Percentiles rank a stretch among this genome's conserved stretches.
Conservation (phyloP, 2,329 filamentous ascomycete genomes). For the Massarina eburnea region DNA sequence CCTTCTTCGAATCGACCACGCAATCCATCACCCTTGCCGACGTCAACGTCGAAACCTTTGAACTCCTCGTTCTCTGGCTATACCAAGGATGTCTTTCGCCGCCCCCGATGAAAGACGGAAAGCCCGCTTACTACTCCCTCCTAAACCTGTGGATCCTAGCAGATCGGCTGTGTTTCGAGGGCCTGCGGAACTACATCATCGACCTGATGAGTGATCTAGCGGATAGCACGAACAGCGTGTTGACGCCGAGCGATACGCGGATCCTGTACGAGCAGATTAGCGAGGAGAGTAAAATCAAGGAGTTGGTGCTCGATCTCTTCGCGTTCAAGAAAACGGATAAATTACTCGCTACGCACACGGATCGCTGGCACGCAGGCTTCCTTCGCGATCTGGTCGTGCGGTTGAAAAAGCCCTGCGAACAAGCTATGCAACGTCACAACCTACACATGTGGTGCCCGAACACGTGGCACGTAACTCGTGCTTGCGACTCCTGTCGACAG, state of each 20-base stretch:
- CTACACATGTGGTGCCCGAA: slow-evolving; percentile 44
- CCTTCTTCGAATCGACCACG: slow-evolving; percentile 49
- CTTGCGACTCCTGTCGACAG: slow-evolving; percentile 42
- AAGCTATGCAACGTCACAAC: slow-evolving; percentile 46
- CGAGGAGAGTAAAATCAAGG: slow-evolving; percentile 42
- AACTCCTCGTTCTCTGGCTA: slow-evolving; percentile 55
- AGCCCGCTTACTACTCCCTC: slow-evolving; percentile 54
- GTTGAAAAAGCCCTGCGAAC: slow-evolving; percentile 48
- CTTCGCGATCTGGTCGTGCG: slow-evolving; percentile 50
- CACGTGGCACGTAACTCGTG: slow-evolving; percentile 34
- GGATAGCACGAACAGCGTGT: slow-evolving; percentile 52
- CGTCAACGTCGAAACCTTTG: slow-evolving; percentile 49
- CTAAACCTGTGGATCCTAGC: slow-evolving; percentile 51
- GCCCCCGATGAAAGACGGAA: slow-evolving; percentile 48
- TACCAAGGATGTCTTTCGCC: slow-evolving; percentile 47
- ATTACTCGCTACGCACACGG: slow-evolving; percentile 48
- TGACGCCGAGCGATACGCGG: slow-evolving; percentile 52
- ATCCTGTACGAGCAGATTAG: slow-evolving; percentile 50
- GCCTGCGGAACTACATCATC: slow-evolving; percentile 48
- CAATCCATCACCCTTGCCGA: slow-evolving; percentile 49
- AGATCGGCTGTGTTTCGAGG: slow-evolving; percentile 51
- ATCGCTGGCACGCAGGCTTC: slow-evolving; percentile 53
- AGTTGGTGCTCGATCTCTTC: slow-evolving; percentile 52
- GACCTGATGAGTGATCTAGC: slow-evolving; percentile 48
- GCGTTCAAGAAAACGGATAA: slow-evolving; percentile 56